These are phyloP conservation scores for Colletotrichum salicis DNA, from an alignment of 2,329 filamentous ascomycete species.

Conservation along the genomic window DNA sequence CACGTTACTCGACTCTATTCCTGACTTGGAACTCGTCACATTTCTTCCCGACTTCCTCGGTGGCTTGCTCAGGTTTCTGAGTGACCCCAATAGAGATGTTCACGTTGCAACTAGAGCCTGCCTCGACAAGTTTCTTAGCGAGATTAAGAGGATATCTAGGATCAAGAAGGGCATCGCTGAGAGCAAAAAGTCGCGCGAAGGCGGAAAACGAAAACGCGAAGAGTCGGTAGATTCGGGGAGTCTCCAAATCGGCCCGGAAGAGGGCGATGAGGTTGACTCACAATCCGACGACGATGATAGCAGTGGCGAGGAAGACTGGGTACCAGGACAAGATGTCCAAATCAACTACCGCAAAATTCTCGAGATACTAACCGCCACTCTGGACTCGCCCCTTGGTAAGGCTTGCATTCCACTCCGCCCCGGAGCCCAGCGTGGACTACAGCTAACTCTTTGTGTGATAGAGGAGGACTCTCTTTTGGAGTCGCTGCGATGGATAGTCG, in stretches of 20 bases:
- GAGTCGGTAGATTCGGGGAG: conserved; percentile 76
- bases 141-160: conserved; percentile 93
- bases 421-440: background rate
- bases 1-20: conserved; percentile 92
- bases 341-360: conserved; percentile 93
- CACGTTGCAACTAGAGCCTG: conserved; percentile 90
- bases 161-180: conserved; percentile 93
- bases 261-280: conserved; percentile 69
- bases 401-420: background rate
- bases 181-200: conserved; percentile 77
- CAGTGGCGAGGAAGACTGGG: conserved; percentile 89
- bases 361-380: conserved; percentile 88
- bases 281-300: conserved; percentile 66
- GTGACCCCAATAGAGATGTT: conserved; percentile 92
- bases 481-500: conserved; percentile 92
- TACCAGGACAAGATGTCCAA: conserved; percentile 95
- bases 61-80: conserved; percentile 90
- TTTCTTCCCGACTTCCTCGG: conserved; percentile 92
- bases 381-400: conserved; percentile 83
- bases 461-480: conserved; percentile 94
- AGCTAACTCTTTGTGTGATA: conserved; percentile 44
- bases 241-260: conserved; percentile 65
- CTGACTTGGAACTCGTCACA: conserved; percentile 92
- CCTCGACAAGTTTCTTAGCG: conserved; percentile 87
- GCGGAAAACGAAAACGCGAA: conserved; percentile 75